phyloP scores from a whole-genome alignment of 441 rosid species.

The Biscutella laevigata region DNA sequence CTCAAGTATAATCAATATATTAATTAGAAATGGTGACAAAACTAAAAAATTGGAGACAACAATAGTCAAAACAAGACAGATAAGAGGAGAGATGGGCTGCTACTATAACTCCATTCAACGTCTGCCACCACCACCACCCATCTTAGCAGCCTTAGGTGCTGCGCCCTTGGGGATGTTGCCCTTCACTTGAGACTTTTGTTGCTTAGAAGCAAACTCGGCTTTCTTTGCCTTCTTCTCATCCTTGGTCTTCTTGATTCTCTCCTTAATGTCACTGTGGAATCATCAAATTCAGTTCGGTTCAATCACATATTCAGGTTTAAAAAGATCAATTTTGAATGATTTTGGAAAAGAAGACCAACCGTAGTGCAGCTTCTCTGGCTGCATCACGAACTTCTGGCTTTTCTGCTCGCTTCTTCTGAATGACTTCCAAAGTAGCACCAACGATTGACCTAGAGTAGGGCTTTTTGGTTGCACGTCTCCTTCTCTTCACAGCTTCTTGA shows the following conservation, averaged over 20 bases:
- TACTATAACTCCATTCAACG: constrained; percentile 26
- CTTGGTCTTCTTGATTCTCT: constrained; percentile 77
- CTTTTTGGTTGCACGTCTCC: constrained; percentile 65
- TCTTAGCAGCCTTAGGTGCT: constrained; percentile 27
- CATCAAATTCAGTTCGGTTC: not conserved
- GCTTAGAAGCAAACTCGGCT: constrained; percentile 49
- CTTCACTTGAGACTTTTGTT: constrained; percentile 47
- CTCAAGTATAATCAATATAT: constrained; percentile 14
- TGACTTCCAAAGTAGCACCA: constrained; percentile 72
- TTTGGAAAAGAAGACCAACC: constrained; percentile 30
- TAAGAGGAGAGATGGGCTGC: constrained; percentile 6
- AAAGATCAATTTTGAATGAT: not conserved
- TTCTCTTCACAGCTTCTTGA: constrained; percentile 71
- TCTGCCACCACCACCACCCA: constrained; percentile 38
- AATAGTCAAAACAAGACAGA: not conserved
- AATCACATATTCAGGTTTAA: not conserved
- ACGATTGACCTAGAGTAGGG: constrained; percentile 84
- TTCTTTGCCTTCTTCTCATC: constrained; percentile 84
- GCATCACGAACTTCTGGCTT: constrained; percentile 91
- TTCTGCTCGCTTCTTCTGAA: constrained; percentile 72
- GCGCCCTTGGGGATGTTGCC: constrained; percentile 40
- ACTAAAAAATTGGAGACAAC: constrained; percentile 1
- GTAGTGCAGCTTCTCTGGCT: constrained; percentile 76
- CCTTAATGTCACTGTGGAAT: constrained; percentile 54
- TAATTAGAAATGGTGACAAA: constrained; percentile 1